Evolutionary conservation across 768 basidiomycete genomes (phyloP).

Genomic region (Mycena alexandri): DNA sequence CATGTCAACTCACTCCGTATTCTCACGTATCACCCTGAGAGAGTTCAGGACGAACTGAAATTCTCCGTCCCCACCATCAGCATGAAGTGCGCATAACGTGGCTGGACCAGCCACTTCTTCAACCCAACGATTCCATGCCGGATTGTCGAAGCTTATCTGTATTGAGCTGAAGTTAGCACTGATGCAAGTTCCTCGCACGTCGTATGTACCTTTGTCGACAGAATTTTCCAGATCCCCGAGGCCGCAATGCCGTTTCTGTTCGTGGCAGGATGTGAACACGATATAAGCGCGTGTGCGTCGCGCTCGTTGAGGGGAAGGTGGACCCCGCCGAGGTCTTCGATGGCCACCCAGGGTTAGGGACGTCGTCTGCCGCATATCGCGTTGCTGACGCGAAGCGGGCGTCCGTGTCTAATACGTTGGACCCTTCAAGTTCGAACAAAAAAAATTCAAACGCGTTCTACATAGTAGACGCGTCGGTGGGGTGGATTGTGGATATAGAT

Average conservation of each 20-base stretch:
- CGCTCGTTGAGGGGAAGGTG: slow-evolving; percentile 1
- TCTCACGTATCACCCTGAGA: slow-evolving; percentile 6
- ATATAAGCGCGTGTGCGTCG: slow-evolving; percentile 15
- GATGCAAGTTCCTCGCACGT: not conserved
- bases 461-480: not conserved
- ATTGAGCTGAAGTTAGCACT: not conserved
- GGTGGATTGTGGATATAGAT: not conserved
- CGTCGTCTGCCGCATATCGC: not conserved
- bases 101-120: slow-evolving; percentile 22
- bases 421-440: not conserved
- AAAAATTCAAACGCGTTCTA: not conserved
- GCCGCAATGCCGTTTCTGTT: not conserved
- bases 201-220: slow-evolving; percentile 6
- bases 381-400: not conserved
- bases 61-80: not conserved
- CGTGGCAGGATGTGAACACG: not conserved
- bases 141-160: slow-evolving; percentile 13
- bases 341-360: slow-evolving; percentile 6
- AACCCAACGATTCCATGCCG: slow-evolving; percentile 23
- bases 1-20: slow-evolving; percentile 8
- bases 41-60: slow-evolving; percentile 4
- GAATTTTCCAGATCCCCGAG: slow-evolving; percentile 4
- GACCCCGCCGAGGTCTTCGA: not conserved
- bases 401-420: not conserved
- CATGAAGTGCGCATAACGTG: slow-evolving; percentile 10